Evolutionary conservation across 345 rosid genomes (phyloP).

Genomic region (Cardamine resedifolia): DNA sequence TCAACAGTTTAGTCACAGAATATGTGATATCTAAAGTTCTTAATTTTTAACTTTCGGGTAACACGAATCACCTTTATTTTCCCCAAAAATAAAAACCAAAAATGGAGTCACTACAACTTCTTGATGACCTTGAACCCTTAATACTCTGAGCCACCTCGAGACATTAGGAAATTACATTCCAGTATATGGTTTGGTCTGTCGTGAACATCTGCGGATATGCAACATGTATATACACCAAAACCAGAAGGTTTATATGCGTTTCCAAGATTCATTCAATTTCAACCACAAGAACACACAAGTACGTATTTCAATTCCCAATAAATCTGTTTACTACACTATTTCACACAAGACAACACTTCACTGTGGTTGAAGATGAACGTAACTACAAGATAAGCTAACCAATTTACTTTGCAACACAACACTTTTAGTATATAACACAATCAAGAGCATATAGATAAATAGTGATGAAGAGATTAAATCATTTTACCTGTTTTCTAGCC

Average conservation of each 20-base stretch:
- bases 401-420: neutral
- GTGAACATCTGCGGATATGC: constrained; percentile 17
- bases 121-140: constrained; percentile 20
- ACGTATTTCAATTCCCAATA: constrained; percentile 4
- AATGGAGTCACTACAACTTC: constrained; percentile 22
- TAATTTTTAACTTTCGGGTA: constrained; percentile 19
- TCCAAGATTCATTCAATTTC: constrained; percentile 10
- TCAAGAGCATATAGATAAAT: neutral
- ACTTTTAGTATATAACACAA: neutral
- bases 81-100: constrained; percentile 12
- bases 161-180: constrained; percentile 26
- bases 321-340: neutral
- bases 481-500: constrained; percentile 94
- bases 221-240: constrained; percentile 29
- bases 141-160: constrained; percentile 1
- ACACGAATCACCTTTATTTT: constrained; percentile 39
- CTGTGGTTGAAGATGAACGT: neutral
- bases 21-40: constrained; percentile 6
- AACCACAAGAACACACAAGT: constrained; percentile 14
- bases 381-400: neutral
- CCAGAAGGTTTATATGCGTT: constrained; percentile 18
- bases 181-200: constrained; percentile 6
- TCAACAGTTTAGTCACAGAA: constrained; percentile 8
- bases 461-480: neutral
- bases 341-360: neutral